Conservation (phyloP, 2,329 filamentous ascomycete species). For the Dactylella cylindrospora region DNA sequence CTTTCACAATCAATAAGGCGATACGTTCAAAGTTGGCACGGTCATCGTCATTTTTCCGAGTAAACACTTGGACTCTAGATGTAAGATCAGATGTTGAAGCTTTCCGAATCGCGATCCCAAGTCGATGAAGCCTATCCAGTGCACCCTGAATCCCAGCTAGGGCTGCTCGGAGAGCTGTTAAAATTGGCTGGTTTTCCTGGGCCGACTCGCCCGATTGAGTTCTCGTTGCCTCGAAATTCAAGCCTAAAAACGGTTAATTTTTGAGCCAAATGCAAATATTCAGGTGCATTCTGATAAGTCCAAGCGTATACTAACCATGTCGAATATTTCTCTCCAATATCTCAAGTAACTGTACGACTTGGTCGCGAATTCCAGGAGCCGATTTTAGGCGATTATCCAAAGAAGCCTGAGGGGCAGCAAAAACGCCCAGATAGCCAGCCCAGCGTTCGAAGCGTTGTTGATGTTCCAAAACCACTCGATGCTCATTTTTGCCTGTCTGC, state of each 20-base stretch:
- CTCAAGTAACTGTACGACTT: conserved; percentile 4
- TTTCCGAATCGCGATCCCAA: conserved; percentile 12
- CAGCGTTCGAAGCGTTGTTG: conserved; percentile 16
- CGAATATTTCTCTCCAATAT: conserved; percentile 9
- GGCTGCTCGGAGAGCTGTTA: conserved; percentile 1
- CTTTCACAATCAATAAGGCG: conserved; percentile 1
- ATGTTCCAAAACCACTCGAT: conserved; percentile 3
- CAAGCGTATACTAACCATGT: conserved; percentile 6
- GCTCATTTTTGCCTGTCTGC: background rate
- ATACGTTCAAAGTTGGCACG: conserved; percentile 5
- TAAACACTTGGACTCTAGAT: conserved; percentile 1
- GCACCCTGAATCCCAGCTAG: background rate
- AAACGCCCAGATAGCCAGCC: conserved; percentile 11
- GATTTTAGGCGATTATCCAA: conserved; percentile 4
- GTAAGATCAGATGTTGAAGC: conserved; percentile 5
- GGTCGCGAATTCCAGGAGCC: conserved; percentile 4
- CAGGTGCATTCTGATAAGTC: too few relatives aligned
- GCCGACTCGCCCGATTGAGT: background rate
- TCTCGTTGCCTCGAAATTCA: conserved; percentile 1
- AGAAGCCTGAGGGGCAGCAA: conserved; percentile 7
- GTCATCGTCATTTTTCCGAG: conserved; percentile 4
- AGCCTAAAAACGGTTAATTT: background rate
- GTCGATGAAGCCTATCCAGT: conserved; percentile 10
- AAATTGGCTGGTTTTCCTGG: background rate
- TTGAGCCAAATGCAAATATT: background rate